A percentile compares a stretch with the other conserved stretches of the same genome.
These are phyloP conservation scores for Lolium rigidum DNA, from an alignment of 176 grass and related monocot species.

Conservation along the genomic window DNA sequence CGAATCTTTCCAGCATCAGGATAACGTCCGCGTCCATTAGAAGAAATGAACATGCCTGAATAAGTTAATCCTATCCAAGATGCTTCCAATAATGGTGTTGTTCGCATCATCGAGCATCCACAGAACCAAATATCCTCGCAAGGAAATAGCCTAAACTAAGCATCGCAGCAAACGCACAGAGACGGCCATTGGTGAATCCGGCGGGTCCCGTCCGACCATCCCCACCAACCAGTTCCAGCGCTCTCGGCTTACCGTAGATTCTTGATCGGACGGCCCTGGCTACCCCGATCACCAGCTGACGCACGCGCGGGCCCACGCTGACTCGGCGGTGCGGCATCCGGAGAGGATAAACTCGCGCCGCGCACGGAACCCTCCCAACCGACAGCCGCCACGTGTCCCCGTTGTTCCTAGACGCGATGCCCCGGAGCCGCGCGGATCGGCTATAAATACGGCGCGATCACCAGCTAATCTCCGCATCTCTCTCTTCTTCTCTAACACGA, in stretches of 20 bases:
- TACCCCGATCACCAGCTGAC: neutral
- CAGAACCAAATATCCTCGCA: neutral
- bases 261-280: neutral
- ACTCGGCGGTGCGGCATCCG: slow-evolving; percentile 51
- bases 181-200: slow-evolving; percentile 44
- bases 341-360: slow-evolving; percentile 37
- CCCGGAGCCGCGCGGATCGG: slow-evolving; percentile 60
- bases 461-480: neutral
- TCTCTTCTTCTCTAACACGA: too few relatives aligned
- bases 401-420: slow-evolving; percentile 49
- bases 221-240: neutral
- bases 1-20: slow-evolving; percentile 32
- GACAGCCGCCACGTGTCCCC: slow-evolving; percentile 41
- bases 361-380: slow-evolving; percentile 41
- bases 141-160: neutral
- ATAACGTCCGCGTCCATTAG: slow-evolving; percentile 5
- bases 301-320: slow-evolving; percentile 43
- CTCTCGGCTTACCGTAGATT: neutral
- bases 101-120: slow-evolving; percentile 34
- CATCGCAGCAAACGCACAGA: neutral
- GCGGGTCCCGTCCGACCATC: neutral
- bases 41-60: neutral
- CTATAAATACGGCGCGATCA: slow-evolving; percentile 52
- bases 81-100: slow-evolving; percentile 35
- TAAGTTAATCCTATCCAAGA: slow-evolving; percentile 34